Base-by-base conservation (phyloP, 2,329 filamentous ascomycete species). In the Trichoderma koningii region DNA sequence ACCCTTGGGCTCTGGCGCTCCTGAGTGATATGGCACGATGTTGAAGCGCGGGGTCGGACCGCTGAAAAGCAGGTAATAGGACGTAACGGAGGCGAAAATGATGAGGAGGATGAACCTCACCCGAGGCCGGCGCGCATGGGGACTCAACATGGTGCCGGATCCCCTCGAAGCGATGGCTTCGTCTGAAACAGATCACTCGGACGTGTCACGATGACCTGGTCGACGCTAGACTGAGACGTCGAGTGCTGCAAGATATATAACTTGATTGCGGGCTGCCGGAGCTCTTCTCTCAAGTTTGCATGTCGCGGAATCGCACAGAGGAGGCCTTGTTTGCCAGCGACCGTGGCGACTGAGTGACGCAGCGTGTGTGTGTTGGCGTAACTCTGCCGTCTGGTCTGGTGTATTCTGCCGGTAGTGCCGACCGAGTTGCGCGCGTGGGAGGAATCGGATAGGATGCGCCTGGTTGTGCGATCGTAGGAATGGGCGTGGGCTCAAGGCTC, bases 11-110 rank as follows among this genome's bases (percentile, higher is more conserved):
- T 30, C n/a, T 44, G 41, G 55, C 55, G 44, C 41, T 10, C 69
- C 63, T 30, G 67, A 66, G 15, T 69, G 66, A 63, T 74, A 75
- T 2, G 76, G 76, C 10, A 79, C 77, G 23, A 77, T 74, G 55
- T 72, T 76, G 45, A 78, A 71, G 23, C 69, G 71, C 10, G 73
- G 70, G 15, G 70, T 67, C 15, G 77, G 74, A 21, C 73, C 74
- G 66, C 76, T 77, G 64, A 81, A 76, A 21, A 81, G 67, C 50
- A 82, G 68, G 69, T 78, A 80, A 69, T 82, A 83, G 41, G 80
- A 74, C n/a, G 77, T 74, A 21, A 78, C 68, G 42, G 76, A 70
- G 34, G 77, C 77, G 23, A 82, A 65, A 38, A 73, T 73, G 26
- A 81, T 71, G 42, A 82, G 68, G 10, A 82, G 68, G 34, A 83